Evolutionary conservation across 306 rosid species (phyloP).

Genomic region (Malus sieversii): DNA sequence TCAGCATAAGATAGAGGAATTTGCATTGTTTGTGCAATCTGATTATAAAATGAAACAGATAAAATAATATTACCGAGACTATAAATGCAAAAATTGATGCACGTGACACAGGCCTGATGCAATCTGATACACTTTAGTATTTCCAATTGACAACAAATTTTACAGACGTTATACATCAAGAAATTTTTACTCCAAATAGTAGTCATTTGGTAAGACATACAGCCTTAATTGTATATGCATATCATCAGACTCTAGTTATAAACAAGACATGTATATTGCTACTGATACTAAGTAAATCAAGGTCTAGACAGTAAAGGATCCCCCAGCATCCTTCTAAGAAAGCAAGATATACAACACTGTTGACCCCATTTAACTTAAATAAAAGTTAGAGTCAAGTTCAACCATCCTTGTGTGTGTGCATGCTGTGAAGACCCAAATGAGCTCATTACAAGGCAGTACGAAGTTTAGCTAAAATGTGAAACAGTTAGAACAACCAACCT

Average conservation of each 20-base stretch:
- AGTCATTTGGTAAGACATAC: neutral
- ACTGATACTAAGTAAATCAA: neutral
- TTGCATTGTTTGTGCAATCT: conserved; percentile 97
- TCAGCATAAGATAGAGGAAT: conserved; percentile 92
- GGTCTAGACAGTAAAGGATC: neutral
- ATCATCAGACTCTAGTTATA: neutral
- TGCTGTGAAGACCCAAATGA: neutral
- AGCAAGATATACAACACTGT: neutral
- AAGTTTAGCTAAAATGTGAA: conserved; percentile 6
- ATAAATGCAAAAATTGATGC: neutral
- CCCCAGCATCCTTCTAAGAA: neutral
- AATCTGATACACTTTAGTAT: neutral
- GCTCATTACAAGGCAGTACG: neutral
- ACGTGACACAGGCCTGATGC: neutral
- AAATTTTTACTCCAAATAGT: neutral
- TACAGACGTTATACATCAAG: neutral
- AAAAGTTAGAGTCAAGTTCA: neutral
- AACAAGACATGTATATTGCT: neutral
- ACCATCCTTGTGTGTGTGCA: neutral
- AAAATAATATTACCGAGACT: conserved; percentile 1
- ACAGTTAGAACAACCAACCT: conserved; percentile 39
- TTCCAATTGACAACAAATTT: neutral
- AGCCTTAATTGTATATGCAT: neutral
- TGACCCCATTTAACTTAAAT: neutral
- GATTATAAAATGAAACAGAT: conserved; percentile 15